Evolutionary conservation across 345 rosid species (phyloP), one percentile per base, ranked within the genome.

Genomic region (Arabidopsis suecica): DNA sequence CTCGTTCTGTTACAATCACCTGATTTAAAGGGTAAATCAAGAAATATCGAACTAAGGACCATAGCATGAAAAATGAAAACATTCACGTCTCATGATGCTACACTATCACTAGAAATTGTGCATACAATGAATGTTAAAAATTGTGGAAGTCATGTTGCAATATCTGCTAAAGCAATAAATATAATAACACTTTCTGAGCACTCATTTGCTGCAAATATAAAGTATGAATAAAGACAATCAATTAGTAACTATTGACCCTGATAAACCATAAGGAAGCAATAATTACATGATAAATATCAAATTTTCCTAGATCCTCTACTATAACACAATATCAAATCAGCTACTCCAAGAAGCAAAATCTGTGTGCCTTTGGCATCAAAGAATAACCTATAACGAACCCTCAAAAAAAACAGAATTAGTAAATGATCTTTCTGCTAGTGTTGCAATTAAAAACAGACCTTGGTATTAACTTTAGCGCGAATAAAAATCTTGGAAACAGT

Each of bases 1-100:
- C 91, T 78, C 89, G 90, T 79, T 88, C 75, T 37, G 98, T 90
- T 51, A 90, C 86, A 68, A 86, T 83, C 68, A 93, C 95, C 98
- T 93, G 84, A 80, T 54, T 50, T 40, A n/a, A 73, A 59, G 65
- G 74, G 58, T 54, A 59, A 72, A 63, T 41, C 62, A 49, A 37
- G 34, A 48, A 48, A 47, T 36, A 77, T 38, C 71, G 48, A 69
- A 42, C 66, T 5, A 61, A 53, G 64, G 32, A 42, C 33, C 25
- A 9, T 56, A 56, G 30, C 16, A 64, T 38, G 32, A 20, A 64
- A 65, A 70, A 28, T 38, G 37, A 28, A 70, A 48, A 63, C 1
- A 45, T 2, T 23, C 6, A 3, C 40, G 47, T 56, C 28, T 48
- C 32, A 28, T 28, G 32, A 28, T 28, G 50, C 34, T 34, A 62